Base-by-base conservation (phyloP, 345 rosid genomes). In the Salix exigua region DNA sequence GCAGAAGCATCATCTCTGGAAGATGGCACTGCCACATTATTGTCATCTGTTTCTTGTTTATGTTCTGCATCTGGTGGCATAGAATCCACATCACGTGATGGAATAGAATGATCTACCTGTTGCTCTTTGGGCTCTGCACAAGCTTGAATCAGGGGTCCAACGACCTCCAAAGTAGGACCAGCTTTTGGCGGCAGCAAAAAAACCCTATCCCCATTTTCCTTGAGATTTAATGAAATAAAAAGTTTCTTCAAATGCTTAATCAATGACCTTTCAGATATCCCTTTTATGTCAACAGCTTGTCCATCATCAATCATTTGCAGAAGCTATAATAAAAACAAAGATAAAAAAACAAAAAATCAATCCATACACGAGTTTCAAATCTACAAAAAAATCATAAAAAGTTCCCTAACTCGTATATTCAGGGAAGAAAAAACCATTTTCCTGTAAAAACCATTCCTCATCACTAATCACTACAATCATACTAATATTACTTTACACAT, bases 231-330 rank as follows among this genome's bases (percentile, higher is more conserved):
- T 18, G 96, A 88, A 40, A 79, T 21, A 78, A 95, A 95, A 69
- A 95, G 83, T 90, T 83, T 89, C 85, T 87, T 90, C 84, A 95
- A 78, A 82, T 87, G 86, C 79, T 84, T 88, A 74, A 77, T 81
- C 82, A 93, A 80, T 65, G 89, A 64, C 66, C 73, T 91, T 75
- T 95, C 96, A 2, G 91, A 86, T 64, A 95, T 90, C 46, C 92
- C 99, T 82, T 87, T 87, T 63, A 93, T 86, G 84, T 93, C 96
- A 81, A 95, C 99, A 64, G 94, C 97, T 89, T 95, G 97, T 66
- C 99, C 99, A 68, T 77, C 88, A 77, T 95, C 97, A 63, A 95
- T 89, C 97, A 93, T 93, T 82, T 84, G 87, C 77, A 91, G 86
- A 75, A 95, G 97, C 99, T 93, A 75, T 38, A 58, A 16, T 8